Conservation (phyloP, 768 basidiomycete genomes). For the Agrocybe praecox region DNA sequence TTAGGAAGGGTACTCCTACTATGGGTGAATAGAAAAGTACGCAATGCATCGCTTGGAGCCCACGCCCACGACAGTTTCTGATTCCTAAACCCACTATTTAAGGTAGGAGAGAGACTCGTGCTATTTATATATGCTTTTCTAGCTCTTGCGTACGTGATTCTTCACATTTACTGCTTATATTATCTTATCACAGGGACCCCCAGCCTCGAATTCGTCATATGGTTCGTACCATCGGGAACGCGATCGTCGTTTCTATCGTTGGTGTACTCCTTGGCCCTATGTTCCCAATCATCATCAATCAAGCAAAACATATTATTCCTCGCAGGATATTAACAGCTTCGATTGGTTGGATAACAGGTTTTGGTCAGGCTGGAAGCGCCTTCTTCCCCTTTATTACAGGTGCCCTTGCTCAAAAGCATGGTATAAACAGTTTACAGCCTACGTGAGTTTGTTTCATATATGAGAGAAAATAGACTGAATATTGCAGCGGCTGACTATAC, state of each 20-base stretch:
- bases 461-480: too few relatives aligned
- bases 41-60: neutral
- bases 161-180: neutral
- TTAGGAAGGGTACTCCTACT: constrained; percentile 54
- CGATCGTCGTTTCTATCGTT: constrained; percentile 64
- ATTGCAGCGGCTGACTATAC: too few relatives aligned
- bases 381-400: constrained; percentile 76
- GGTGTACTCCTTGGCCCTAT: constrained; percentile 74
- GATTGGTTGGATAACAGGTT: constrained; percentile 69
- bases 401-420: constrained; percentile 62
- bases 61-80: neutral
- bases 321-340: constrained; percentile 65
- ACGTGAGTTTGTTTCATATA: constrained; percentile 35
- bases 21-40: constrained; percentile 56
- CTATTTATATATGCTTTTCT: constrained; percentile 54
- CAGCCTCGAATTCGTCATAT: constrained; percentile 64
- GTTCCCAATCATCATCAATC: constrained; percentile 75
- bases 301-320: constrained; percentile 68
- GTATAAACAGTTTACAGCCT: constrained; percentile 61
- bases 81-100: too few relatives aligned
- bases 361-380: constrained; percentile 74
- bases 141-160: constrained; percentile 35
- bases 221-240: constrained; percentile 70
- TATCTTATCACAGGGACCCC: neutral
- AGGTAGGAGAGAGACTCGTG: constrained; percentile 61